Base-by-base conservation (phyloP, 1,139 yeast species). In the Sugiyamaella japonica region DNA sequence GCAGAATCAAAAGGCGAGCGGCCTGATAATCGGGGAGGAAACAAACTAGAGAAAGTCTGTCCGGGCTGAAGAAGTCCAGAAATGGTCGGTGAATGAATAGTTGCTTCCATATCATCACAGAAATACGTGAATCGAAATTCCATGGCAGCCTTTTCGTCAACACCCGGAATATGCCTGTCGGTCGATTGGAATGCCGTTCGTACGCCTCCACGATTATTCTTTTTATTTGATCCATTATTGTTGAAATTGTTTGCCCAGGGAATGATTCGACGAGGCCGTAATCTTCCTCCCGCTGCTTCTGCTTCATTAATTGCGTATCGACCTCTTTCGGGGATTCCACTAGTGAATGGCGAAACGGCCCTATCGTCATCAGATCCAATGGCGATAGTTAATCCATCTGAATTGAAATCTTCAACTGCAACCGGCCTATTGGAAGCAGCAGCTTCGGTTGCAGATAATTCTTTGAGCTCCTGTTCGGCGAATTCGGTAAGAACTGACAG, bases 61-160 rank as follows among this genome's bases (percentile, higher is more conserved):
- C 67, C 73, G 1, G 73, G 70, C 61, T 80, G 84, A 40, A 89
- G 68, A 34, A 91, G 74, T 0, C 97, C 98, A 12, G 96, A 85
- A 36, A 93, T 83, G 3, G 87, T 85, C 1, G 97, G 93, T 0
- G 97, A 83, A 70, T 93, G 98, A 13, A 93, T 83, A 0, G 99
- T 93, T 13, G 89, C 83, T 16, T 86, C 88, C 62, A 93, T 73
- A 65, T 90, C 96, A 62, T 91, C 97, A 61, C 98, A 77, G 70
- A 93, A 93, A 67, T 91, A 93, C 0, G 98, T 89, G 73, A 88
- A 93, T 58, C 99, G 52, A 37, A 57, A 60, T 32, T 61, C 62
- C 36, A 57, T 48, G 17, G 64, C 60, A 6, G 61, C 54, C 29
- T 63, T 61, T 50, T 64, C 66, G 48, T 62, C 66, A n/a, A 58